Evolutionary conservation across 805 yeast genomes (phyloP).

Genomic region (Myxozyma melibiosi): DNA sequence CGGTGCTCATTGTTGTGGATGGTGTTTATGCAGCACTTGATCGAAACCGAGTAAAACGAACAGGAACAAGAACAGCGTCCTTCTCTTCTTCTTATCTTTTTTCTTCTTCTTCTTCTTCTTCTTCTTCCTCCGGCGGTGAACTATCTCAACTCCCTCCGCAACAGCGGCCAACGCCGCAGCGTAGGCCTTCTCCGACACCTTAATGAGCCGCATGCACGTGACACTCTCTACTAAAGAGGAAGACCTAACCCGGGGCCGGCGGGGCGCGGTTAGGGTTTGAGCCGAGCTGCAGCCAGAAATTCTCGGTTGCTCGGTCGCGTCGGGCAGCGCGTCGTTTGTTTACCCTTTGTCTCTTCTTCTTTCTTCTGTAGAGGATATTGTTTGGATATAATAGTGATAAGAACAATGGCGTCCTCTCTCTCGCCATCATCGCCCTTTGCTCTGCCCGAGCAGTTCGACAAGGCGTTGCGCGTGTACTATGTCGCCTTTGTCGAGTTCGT

Average conservation of each 20-base stretch:
- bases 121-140: too few relatives aligned
- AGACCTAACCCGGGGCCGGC: too few relatives aligned
- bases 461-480: slow-evolving; percentile 17
- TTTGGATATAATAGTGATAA: too few relatives aligned
- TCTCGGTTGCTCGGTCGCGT: too few relatives aligned
- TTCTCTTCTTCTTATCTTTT: not conserved
- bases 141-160: too few relatives aligned
- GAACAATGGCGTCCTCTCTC: slow-evolving; percentile 1
- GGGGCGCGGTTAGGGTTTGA: too few relatives aligned
- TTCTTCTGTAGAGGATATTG: not conserved
- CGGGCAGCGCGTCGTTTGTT: not conserved
- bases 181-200: slow-evolving; percentile 7
- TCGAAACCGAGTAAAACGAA: not conserved
- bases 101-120: too few relatives aligned
- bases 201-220: not conserved
- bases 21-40: not conserved
- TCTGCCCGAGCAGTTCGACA: slow-evolving; percentile 9
- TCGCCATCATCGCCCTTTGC: not conserved
- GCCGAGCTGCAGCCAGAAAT: too few relatives aligned
- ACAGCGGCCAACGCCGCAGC: slow-evolving; percentile 1
- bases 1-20: slow-evolving; percentile 10
- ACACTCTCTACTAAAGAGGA: too few relatives aligned
- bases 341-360: not conserved
- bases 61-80: not conserved
- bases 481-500: slow-evolving; percentile 26